A percentile compares a stretch with the other conserved stretches of the same genome.
These are phyloP conservation scores for Alternaria infectoria DNA, from an alignment of 2,329 filamentous ascomycete species.

Conservation along the genomic window DNA sequence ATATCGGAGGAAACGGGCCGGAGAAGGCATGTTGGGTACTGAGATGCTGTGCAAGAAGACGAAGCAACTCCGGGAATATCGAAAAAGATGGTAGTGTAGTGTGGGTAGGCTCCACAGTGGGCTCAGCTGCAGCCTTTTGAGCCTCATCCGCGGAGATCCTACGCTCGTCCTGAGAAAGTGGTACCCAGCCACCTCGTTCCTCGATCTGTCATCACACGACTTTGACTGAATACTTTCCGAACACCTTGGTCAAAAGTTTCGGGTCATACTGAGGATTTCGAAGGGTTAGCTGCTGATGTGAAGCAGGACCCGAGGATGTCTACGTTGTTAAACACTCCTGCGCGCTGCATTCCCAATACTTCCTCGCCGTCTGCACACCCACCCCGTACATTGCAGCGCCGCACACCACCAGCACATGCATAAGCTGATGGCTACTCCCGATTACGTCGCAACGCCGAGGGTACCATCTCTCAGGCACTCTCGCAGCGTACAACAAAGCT, in stretches of 20 bases:
- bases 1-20: constrained; percentile 14
- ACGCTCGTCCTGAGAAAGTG: neutral
- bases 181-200: neutral
- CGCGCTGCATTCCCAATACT: constrained; percentile 25
- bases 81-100: neutral
- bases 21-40: constrained; percentile 5
- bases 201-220: neutral
- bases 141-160: constrained; percentile 11
- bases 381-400: constrained; percentile 44
- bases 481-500: constrained; percentile 38
- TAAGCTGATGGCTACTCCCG: constrained; percentile 58
- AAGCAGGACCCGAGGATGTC: neutral
- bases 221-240: neutral
- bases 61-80: constrained; percentile 2
- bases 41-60: neutral
- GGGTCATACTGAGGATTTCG: neutral
- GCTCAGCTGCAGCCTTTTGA: neutral
- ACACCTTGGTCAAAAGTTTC: neutral
- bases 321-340: neutral
- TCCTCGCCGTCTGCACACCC: constrained; percentile 48
- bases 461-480: constrained; percentile 53
- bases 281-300: neutral
- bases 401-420: constrained; percentile 56
- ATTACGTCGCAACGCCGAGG: constrained; percentile 54
- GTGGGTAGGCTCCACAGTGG: constrained; percentile 3